A percentile compares a stretch with the other conserved stretches of the same genome.
Conservation (phyloP, 805 yeast species). For the Candida adriatica region DNA sequence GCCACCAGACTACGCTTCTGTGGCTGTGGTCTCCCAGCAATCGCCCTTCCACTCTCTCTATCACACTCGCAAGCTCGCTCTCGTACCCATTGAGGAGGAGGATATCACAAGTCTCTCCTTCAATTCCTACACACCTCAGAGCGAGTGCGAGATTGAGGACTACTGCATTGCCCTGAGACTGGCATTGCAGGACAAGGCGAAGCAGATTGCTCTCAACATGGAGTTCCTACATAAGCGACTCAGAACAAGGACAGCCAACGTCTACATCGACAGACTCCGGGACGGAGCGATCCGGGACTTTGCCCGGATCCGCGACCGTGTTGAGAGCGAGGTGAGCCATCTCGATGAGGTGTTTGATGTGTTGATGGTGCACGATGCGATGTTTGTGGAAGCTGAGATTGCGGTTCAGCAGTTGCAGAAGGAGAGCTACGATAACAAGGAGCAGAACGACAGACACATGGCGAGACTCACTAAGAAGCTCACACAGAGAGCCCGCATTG, state of each 20-base stretch:
- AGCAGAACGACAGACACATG: neutral
- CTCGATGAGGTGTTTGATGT: constrained; percentile 7
- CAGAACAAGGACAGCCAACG: constrained; percentile 11
- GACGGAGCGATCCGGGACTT: constrained; percentile 14
- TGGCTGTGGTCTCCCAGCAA: constrained; percentile 9
- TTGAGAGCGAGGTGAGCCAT: constrained; percentile 5
- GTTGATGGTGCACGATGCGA: constrained; percentile 10
- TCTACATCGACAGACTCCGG: constrained; percentile 19
- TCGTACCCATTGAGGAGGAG: too few relatives aligned
- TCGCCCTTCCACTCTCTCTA: constrained; percentile 11
- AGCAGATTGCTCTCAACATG: constrained; percentile 16
- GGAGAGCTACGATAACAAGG: neutral
- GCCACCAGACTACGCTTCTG: constrained; percentile 20
- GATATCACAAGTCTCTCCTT: constrained; percentile 4
- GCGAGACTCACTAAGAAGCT: constrained; percentile 4
- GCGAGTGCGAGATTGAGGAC: constrained; percentile 13
- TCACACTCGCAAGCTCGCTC: constrained; percentile 6
- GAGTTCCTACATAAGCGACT: constrained; percentile 17
- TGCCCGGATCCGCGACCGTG: constrained; percentile 10
- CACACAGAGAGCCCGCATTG: constrained; percentile 4
- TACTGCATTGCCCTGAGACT: constrained; percentile 6
- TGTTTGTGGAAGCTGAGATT: constrained; percentile 3
- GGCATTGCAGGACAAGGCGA: constrained; percentile 14
- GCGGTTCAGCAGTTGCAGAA: neutral
- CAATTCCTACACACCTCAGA: constrained; percentile 5